A percentile compares a stretch with the other conserved stretches of the same genome.
Conservation (phyloP, 306 rosid species). For the Cajanus cajan region DNA sequence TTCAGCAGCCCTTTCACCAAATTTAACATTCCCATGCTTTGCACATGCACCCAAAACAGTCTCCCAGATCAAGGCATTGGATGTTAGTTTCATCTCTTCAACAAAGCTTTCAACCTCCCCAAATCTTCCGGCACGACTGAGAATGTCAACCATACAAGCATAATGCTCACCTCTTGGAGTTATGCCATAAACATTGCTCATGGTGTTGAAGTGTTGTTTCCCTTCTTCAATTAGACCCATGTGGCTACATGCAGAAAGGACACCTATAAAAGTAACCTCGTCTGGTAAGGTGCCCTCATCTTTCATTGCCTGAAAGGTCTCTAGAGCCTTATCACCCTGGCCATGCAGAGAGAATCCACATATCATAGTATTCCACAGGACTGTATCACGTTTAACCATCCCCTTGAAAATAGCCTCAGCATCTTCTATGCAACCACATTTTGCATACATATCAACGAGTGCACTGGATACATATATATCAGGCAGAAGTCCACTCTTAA, state of each 20-base stretch:
- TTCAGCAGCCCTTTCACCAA: conserved; percentile 36
- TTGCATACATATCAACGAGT: conserved; percentile 44
- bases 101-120: conserved; percentile 37
- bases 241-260: conserved; percentile 45
- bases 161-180: conserved; percentile 38
- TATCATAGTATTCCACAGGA: conserved; percentile 45
- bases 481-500: conserved; percentile 35
- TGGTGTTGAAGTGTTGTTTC: conserved; percentile 25
- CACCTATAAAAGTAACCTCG: conserved; percentile 38
- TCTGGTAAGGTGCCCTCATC: conserved; percentile 29
- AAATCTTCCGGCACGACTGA: conserved; percentile 44
- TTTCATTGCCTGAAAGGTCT: conserved; percentile 41
- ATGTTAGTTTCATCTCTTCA: conserved; percentile 36
- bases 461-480: conserved; percentile 36
- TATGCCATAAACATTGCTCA: conserved; percentile 29
- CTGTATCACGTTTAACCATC: conserved; percentile 28
- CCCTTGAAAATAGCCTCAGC: conserved; percentile 39
- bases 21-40: conserved; percentile 35
- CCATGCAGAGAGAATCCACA: conserved; percentile 39
- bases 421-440: conserved; percentile 43
- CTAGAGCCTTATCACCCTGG: conserved; percentile 37
- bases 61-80: conserved; percentile 38
- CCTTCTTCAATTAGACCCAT: conserved; percentile 43
- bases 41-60: conserved; percentile 38
- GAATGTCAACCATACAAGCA: conserved; percentile 46